Evolutionary conservation across 345 rosid species (phyloP).

Genomic region (Garcia nutans): DNA sequence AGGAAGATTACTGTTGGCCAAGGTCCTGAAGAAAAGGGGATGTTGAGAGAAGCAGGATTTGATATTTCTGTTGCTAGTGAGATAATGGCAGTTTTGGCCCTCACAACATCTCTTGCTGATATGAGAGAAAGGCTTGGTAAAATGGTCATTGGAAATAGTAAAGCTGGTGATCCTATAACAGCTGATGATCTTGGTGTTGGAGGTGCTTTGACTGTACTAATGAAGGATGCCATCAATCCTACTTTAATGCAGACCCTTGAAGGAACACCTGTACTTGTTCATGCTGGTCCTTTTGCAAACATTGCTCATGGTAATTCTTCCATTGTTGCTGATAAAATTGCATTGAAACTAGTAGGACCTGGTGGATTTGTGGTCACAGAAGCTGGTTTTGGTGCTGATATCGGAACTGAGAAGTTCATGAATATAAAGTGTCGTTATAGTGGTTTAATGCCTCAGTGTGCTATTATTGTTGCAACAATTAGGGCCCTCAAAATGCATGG

Average conservation of each 20-base stretch:
- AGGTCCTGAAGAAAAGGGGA: conserved; percentile 97
- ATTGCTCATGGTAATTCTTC: conserved; percentile 99
- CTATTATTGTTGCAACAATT: conserved; percentile 91
- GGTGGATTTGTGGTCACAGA: conserved; percentile 97
- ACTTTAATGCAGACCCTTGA: conserved; percentile 98
- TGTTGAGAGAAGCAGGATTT: conserved; percentile 94
- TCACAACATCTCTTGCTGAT: conserved; percentile 88
- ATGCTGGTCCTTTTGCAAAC: conserved; percentile 98
- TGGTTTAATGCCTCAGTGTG: conserved; percentile 87
- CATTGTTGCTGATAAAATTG: conserved; percentile 94
- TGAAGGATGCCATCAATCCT: conserved; percentile 97
- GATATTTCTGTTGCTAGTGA: conserved; percentile 99
- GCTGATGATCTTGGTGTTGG: conserved; percentile 99
- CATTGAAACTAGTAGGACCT: conserved; percentile 90
- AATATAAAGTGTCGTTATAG: conserved; percentile 92
- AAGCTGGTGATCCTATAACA: conserved; percentile 88
- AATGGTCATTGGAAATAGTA: conserved; percentile 95
- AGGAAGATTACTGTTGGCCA: conserved; percentile 87
- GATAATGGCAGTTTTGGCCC: conserved; percentile 99
- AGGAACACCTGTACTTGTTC: conserved; percentile 97
- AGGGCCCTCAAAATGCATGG: conserved; percentile 99
- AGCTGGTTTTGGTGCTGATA: conserved; percentile 98
- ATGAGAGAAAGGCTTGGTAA: conserved; percentile 98
- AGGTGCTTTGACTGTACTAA: conserved; percentile 92
- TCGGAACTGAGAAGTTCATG: conserved; percentile 97